These are phyloP conservation scores for Mariannaea elegans DNA, from an alignment of 2,329 filamentous ascomycete species.

Conservation along the genomic window DNA sequence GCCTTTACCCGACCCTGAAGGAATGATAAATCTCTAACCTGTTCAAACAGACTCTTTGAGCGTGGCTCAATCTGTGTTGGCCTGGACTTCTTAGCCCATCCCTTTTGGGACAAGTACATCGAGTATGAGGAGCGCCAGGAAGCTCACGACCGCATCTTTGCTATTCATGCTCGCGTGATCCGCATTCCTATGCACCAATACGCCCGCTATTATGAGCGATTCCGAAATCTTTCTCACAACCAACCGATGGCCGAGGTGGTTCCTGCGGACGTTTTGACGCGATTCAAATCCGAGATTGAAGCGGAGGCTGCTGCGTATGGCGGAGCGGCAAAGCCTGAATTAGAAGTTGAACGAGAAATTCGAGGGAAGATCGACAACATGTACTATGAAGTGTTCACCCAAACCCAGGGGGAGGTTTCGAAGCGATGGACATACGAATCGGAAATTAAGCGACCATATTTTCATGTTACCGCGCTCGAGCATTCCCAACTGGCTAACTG, in stretches of 20 bases:
- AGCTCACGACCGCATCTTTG: slow-evolving; percentile 83
- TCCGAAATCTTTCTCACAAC: slow-evolving; percentile 77
- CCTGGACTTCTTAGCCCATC: slow-evolving; percentile 91
- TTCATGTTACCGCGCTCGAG: slow-evolving; percentile 93
- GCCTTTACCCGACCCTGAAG: slow-evolving; percentile 47
- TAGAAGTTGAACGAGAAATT: slow-evolving; percentile 85
- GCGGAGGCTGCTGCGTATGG: slow-evolving; percentile 66
- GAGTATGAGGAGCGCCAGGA: slow-evolving; percentile 95
- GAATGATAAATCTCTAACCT: slow-evolving; percentile 40
- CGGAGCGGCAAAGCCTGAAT: slow-evolving; percentile 67
- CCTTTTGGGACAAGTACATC: slow-evolving; percentile 99
- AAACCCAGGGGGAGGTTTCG: slow-evolving; percentile 85
- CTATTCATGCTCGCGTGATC: slow-evolving; percentile 82
- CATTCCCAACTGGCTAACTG: slow-evolving; percentile 86
- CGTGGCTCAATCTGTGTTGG: slow-evolving; percentile 86
- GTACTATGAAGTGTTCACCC: slow-evolving; percentile 82
- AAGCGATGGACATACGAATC: slow-evolving; percentile 96
- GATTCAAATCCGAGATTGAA: slow-evolving; percentile 77
- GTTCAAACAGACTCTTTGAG: slow-evolving; percentile 83
- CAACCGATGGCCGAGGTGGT: slow-evolving; percentile 79
- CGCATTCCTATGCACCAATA: slow-evolving; percentile 96
- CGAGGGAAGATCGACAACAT: slow-evolving; percentile 81
- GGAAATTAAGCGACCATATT: slow-evolving; percentile 95
- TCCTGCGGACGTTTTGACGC: slow-evolving; percentile 71
- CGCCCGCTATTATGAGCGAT: slow-evolving; percentile 91